Evolutionary conservation across 2,329 filamentous ascomycete species (phyloP), one percentile per base, ranked within the genome.

Genomic region (Penicillium paneum): DNA sequence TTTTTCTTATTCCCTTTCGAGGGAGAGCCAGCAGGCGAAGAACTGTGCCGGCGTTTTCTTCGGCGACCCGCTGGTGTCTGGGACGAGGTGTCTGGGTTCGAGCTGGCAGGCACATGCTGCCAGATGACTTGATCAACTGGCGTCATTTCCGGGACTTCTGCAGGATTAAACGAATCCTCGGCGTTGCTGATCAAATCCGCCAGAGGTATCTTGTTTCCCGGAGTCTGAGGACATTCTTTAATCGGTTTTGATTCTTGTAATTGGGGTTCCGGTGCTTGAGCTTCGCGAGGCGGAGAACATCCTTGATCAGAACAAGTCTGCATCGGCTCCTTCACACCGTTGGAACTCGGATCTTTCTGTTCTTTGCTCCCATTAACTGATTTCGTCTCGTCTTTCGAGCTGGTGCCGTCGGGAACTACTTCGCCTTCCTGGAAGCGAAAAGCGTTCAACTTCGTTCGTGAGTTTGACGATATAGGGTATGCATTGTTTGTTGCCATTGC

Each of bases 11-110:
- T 65, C 12, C 67, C 67, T 32, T 72, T 71, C 32, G 81, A 79
- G 1, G 89, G 88, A 1, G 89, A 91, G 5, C 85, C 86, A 2
- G 80, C 74, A 1, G 89, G 88, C 0, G 89, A 91, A 12, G 88
- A 90, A 73, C 87, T 91, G 62, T 84, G 82, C 15, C 86, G 84
- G 52, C 89, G 82, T 70, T 91, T 92, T 62, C 79, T 82, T 57
- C 78, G 78, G 64, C 71, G 56, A 53, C 71, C 68, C 44, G 68
- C 70, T 15, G 81, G 62, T 65, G 75, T 74, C 76, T 74, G 71
- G 77, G 79, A 49, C 77, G 81, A 48, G 76, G 80, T 57, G 48
- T 71, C 68, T 3, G 68, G 64, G 50, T 74, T 73, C 3, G 75
- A 74, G 55, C 73, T 77, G 34, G 65, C 64, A 38, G 76, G 76